phyloP scores from a whole-genome alignment of 1,139 yeast species.

The Blastobotrys aristatus region DNA sequence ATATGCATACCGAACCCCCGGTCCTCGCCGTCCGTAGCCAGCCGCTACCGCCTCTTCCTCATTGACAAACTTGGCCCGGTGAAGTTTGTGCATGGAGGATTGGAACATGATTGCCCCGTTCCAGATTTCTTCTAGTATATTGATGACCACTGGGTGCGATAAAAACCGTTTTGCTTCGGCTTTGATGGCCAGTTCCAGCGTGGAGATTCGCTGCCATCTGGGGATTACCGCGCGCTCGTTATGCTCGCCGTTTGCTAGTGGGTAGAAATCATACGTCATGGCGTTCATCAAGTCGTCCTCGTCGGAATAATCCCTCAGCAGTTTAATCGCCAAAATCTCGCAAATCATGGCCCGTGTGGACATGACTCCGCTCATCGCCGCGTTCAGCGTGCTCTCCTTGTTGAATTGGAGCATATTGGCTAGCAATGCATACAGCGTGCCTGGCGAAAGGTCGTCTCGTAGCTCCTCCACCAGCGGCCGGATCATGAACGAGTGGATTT shows the following conservation, averaged over 20 bases:
- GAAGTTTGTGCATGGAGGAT: constrained; percentile 38
- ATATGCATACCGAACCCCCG: constrained; percentile 36
- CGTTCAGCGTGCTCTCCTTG: constrained; percentile 47
- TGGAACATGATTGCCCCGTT: constrained; percentile 45
- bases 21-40: constrained; percentile 34
- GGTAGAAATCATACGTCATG: constrained; percentile 39
- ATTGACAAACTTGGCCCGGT: constrained; percentile 30
- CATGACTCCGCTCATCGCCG: constrained; percentile 47
- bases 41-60: constrained; percentile 27
- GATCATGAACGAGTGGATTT: constrained; percentile 46
- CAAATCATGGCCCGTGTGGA: constrained; percentile 51
- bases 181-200: constrained; percentile 51
- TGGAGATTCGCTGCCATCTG: constrained; percentile 46
- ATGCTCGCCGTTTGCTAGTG: constrained; percentile 33
- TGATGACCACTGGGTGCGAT: constrained; percentile 52
- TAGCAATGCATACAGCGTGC: constrained; percentile 35
- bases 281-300: constrained; percentile 43
- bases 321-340: constrained; percentile 50
- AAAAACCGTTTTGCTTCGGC: constrained; percentile 52
- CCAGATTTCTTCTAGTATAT: constrained; percentile 50
- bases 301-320: constrained; percentile 45
- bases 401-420: constrained; percentile 40
- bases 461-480: constrained; percentile 43
- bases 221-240: constrained; percentile 30
- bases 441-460: constrained; percentile 29